Evolutionary conservation across 768 basidiomycete genomes (phyloP).

Genomic region (Hygrocybe punicea): DNA sequence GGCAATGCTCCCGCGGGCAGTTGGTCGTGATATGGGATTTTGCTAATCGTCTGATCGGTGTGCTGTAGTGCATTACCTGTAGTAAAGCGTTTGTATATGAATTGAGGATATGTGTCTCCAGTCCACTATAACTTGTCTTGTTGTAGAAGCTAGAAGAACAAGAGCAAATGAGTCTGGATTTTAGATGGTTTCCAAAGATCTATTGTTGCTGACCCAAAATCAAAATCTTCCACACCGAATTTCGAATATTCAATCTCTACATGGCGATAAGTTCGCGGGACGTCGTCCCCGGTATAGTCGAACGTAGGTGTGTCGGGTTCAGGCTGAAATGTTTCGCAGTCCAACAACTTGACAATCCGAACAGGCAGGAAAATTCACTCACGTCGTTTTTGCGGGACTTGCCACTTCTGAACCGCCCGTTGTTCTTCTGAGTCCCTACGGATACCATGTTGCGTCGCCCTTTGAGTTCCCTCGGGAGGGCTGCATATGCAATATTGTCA

Average conservation of each 20-base stretch:
- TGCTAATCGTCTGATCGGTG: slow-evolving; percentile 74
- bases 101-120: slow-evolving; percentile 96
- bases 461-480: slow-evolving; percentile 79
- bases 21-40: slow-evolving; percentile 89
- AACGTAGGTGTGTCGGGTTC: slow-evolving; percentile 53
- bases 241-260: slow-evolving; percentile 99
- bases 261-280: slow-evolving; percentile 80
- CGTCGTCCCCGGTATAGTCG: slow-evolving; percentile 53
- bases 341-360: slow-evolving; percentile 1
- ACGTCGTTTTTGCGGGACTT: slow-evolving; percentile 52
- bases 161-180: background rate
- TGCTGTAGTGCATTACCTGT: slow-evolving; percentile 84
- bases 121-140: slow-evolving; percentile 81
- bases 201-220: slow-evolving; percentile 70
- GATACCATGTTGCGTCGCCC: slow-evolving; percentile 77
- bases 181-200: background rate
- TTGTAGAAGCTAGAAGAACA: slow-evolving; percentile 76
- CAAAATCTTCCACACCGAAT: slow-evolving; percentile 98
- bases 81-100: slow-evolving; percentile 92
- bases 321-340: slow-evolving; percentile 29
- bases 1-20: slow-evolving; percentile 87
- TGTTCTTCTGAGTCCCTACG: slow-evolving; percentile 48
- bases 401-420: slow-evolving; percentile 84
- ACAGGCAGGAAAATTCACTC: slow-evolving; percentile 15
- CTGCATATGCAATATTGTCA: slow-evolving; percentile 87